These are phyloP conservation scores for Fraxinus sp. DNA, from an alignment of 305 asterid species.

Conservation along the genomic window DNA sequence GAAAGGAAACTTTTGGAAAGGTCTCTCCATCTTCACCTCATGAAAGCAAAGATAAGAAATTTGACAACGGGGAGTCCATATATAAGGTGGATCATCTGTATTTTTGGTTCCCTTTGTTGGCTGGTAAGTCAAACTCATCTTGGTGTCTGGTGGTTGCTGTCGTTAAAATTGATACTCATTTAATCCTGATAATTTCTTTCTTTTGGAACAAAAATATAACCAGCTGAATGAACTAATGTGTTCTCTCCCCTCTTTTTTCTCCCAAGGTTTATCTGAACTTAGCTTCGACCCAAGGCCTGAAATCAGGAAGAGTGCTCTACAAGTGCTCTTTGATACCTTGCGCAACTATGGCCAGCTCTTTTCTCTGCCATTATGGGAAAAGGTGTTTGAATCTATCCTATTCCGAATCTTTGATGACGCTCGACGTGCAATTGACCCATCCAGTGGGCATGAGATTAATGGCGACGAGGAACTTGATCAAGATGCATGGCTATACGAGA, in stretches of 20 bases:
- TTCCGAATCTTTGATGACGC: constrained; percentile 93
- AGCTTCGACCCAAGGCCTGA: constrained; percentile 96
- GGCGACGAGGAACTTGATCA: constrained; percentile 71
- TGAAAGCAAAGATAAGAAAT: constrained; percentile 54
- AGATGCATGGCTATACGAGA: constrained; percentile 97
- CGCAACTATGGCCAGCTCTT: constrained; percentile 94
- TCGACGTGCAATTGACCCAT: constrained; percentile 83
- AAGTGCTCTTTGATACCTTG: constrained; percentile 86
- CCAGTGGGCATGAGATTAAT: constrained; percentile 51
- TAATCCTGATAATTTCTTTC: constrained; percentile 1
- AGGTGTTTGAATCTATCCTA: constrained; percentile 93
- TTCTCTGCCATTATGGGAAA: constrained; percentile 89
- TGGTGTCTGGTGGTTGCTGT: constrained; percentile 11
- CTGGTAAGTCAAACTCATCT: constrained; percentile 51
- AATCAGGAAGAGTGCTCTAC: constrained; percentile 88
- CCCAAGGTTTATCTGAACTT: constrained; percentile 88
- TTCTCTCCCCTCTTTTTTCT: background rate
- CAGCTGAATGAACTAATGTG: too few relatives aligned
- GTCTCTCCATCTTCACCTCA: constrained; percentile 64
- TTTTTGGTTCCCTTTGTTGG: constrained; percentile 96
- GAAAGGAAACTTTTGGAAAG: constrained; percentile 57
- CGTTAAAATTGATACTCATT: background rate
- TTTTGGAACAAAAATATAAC: background rate
- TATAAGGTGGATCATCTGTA: constrained; percentile 86
- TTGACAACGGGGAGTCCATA: constrained; percentile 56